Evolutionary conservation across 805 yeast genomes (phyloP).

Genomic region (Clavispora carvajalis): DNA sequence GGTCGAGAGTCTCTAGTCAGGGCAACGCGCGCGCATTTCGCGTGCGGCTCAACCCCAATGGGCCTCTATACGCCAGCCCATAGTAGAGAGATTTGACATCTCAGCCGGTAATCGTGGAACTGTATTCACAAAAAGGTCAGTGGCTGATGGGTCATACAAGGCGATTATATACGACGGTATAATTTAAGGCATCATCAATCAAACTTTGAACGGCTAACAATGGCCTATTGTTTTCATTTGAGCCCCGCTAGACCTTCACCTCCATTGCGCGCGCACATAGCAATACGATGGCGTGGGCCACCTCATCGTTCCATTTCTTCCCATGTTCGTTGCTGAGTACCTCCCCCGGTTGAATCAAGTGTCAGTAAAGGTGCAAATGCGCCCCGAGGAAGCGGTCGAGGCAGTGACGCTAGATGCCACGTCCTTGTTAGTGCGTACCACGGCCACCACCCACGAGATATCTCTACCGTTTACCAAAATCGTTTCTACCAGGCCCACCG

Average conservation of each 20-base stretch:
- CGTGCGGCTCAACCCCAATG: neutral
- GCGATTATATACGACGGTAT: too few relatives aligned
- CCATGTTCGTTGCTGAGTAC: constrained; percentile 12
- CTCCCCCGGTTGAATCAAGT: constrained; percentile 14
- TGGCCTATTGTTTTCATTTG: too few relatives aligned
- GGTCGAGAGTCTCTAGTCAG: neutral
- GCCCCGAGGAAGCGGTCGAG: neutral
- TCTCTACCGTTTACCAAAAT: neutral
- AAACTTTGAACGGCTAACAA: too few relatives aligned
- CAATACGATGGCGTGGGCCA: too few relatives aligned
- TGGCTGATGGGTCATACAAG: too few relatives aligned
- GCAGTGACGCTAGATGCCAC: neutral
- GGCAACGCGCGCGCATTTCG: neutral
- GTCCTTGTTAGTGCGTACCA: neutral
- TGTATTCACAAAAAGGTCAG: too few relatives aligned
- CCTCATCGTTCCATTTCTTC: too few relatives aligned
- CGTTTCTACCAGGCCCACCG: neutral
- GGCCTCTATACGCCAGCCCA: neutral
- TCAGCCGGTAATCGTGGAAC: too few relatives aligned
- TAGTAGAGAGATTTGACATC: neutral
- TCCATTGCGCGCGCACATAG: too few relatives aligned
- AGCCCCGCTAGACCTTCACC: too few relatives aligned
- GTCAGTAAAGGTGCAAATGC: constrained; percentile 7
- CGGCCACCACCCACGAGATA: neutral
- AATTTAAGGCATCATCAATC: too few relatives aligned